phyloP scores from a whole-genome alignment of 1,139 yeast species.

The Protomyces pachydermus region DNA sequence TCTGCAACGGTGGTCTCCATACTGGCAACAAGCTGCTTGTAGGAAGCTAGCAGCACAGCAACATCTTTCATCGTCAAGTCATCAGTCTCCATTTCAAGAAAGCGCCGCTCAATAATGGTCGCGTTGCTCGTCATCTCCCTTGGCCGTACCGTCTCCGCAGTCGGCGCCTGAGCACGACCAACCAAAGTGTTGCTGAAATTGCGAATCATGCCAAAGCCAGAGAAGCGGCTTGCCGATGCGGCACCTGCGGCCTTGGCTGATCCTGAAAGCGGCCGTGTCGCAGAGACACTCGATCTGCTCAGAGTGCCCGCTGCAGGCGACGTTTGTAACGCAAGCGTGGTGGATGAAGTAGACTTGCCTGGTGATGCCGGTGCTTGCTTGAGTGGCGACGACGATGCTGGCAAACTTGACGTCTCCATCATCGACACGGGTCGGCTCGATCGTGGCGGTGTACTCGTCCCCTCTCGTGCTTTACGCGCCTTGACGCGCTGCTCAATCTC shows the following conservation, averaged over 20 bases:
- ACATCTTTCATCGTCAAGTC: slow-evolving; percentile 21
- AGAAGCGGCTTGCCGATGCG: slow-evolving; percentile 1
- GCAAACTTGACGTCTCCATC: not conserved
- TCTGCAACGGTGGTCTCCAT: not conserved
- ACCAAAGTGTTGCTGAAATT: not conserved
- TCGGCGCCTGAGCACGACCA: not conserved
- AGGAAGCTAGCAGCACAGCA: slow-evolving; percentile 10
- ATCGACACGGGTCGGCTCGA: not conserved
- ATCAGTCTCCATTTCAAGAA: slow-evolving; percentile 8
- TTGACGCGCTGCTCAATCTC: not conserved
- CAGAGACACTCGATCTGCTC: not conserved
- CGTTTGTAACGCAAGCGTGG: not conserved
- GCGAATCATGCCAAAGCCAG: slow-evolving; percentile 1
- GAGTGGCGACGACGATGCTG: not conserved
- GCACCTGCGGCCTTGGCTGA: not conserved
- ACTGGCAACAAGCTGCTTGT: slow-evolving; percentile 3
- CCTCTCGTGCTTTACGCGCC: not conserved
- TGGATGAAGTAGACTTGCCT: not conserved
- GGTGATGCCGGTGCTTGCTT: not conserved
- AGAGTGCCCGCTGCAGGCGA: not conserved
- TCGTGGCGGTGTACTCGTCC: not conserved
- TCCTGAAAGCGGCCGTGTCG: not conserved
- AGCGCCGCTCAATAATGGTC: not conserved
- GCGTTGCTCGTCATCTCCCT: not conserved
- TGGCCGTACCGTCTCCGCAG: not conserved